Evolutionary conservation across 495 filamentous ascomycete genomes (phyloP), one percentile per base, ranked within the genome.

Genomic region (Filosporella fistucella): DNA sequence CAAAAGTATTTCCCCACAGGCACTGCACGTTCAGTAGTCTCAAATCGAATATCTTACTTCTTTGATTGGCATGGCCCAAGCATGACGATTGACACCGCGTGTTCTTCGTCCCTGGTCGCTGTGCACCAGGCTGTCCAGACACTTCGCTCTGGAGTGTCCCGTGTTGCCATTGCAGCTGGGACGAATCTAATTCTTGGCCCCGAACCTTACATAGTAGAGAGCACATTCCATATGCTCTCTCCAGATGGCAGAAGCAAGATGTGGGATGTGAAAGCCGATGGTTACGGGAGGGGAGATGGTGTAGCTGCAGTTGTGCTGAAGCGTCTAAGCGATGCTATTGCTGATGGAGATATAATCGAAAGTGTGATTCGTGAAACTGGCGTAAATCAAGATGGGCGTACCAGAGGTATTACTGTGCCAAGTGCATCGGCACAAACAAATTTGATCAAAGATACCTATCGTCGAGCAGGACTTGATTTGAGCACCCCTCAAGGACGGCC

Each of bases 1-100:
- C n/a, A n/a, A n/a, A n/a, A n/a, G 4, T 70, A 71, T 44, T 44
- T 21, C 18, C 40, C 50, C 0, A 56, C 57, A 16, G 71, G 71
- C 23, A 75, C 67, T 33, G 70, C 69, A 40, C 70, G 71, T 32
- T 65, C 68, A 3, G 75, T 83, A 46, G 70, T 80, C 26, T 76
- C 77, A 20, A 81, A 82, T 56, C 79, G 89, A n/a, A 73, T 80
- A 43, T 73, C 77, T 1, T 71, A 79, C 40, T 77, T 75, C 53
- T 79, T 78, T 50, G 72, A 79, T 54, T 68, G 78, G 55, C 66
- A 74, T 37, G 76, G 80, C 2, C 54, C 72, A 0, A 69, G 84
- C 45, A 86, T 87, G 59, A 91, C 84, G 21, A 76, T 91, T 17
- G 89, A 95, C 59, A 95, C 90, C 2, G 89, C 89, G 21, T 95